phyloP scores from a whole-genome alignment of 176 grass and related monocot genomes.

The Eragrostis nindensis region DNA sequence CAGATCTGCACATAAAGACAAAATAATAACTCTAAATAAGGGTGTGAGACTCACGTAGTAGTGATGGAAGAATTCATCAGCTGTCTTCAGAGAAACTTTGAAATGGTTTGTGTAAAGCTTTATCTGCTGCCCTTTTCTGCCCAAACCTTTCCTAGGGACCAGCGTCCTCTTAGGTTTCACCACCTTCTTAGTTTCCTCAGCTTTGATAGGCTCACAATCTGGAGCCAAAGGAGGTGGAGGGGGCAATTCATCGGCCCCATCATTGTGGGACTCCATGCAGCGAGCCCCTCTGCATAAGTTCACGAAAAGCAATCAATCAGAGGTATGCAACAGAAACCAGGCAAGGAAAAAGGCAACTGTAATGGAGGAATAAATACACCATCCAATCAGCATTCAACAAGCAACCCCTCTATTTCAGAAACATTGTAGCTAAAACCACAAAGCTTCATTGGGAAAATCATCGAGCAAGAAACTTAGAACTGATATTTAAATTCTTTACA shows the following conservation, averaged over 20 bases:
- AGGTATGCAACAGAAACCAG: background rate
- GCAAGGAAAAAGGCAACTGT: background rate
- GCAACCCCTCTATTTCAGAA: background rate
- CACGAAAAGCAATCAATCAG: slow-evolving; percentile 17
- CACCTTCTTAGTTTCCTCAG: slow-evolving; percentile 27
- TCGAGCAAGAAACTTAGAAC: no score
- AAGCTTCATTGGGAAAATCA: background rate
- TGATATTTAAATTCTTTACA: background rate
- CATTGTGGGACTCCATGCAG: slow-evolving; percentile 53
- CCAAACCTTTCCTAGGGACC: slow-evolving; percentile 55
- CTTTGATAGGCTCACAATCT: slow-evolving; percentile 40
- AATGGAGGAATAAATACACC: background rate
- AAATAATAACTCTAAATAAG: background rate
- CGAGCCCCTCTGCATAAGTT: background rate
- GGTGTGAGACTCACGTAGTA: slow-evolving; percentile 56
- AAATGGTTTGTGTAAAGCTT: slow-evolving; percentile 68
- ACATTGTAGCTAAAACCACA: background rate
- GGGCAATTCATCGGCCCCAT: slow-evolving; percentile 43
- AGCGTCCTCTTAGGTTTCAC: slow-evolving; percentile 54
- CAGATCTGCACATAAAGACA: background rate
- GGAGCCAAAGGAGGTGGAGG: slow-evolving; percentile 39
- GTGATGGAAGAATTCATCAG: slow-evolving; percentile 66
- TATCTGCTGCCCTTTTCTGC: slow-evolving; percentile 53
- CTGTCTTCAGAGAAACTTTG: slow-evolving; percentile 53
- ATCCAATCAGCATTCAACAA: background rate